Conservation (phyloP, 202 grass and related monocot genomes). For the Tripidium arundinaceum region DNA sequence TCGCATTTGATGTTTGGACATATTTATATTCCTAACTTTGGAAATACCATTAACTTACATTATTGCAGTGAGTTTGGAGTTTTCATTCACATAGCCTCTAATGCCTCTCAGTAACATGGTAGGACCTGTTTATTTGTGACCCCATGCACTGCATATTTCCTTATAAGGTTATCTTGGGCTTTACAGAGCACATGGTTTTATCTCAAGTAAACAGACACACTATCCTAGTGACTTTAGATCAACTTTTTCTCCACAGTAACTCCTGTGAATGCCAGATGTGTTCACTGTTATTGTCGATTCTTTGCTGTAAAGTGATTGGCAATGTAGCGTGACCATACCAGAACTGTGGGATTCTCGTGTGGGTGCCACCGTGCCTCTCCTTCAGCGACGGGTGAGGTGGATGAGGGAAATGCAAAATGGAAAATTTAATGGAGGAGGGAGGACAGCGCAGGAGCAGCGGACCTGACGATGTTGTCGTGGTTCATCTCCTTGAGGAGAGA, state of each 20-base stretch:
- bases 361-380: no score
- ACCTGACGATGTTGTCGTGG: slow-evolving; percentile 94
- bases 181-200: slow-evolving; percentile 15
- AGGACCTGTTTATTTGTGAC: not conserved
- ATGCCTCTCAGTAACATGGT: not conserved
- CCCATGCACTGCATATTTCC: slow-evolving; percentile 12
- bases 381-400: no score
- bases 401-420: slow-evolving; percentile 6
- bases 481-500: slow-evolving; percentile 98
- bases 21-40: not conserved
- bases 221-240: not conserved
- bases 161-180: slow-evolving; percentile 25
- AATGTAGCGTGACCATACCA: slow-evolving; percentile 4
- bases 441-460: not conserved
- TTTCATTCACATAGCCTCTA: not conserved
- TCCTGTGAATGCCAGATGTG: not conserved
- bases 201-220: slow-evolving; percentile 4
- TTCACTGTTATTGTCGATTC: slow-evolving; percentile 1
- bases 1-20: not conserved
- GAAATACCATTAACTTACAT: not conserved
- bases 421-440: not conserved
- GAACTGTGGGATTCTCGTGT: slow-evolving; percentile 5
- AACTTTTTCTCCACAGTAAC: slow-evolving; percentile 2
- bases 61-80: not conserved
- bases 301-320: slow-evolving; percentile 23